Evolutionary conservation across 306 rosid species (phyloP), one percentile per base, ranked within the genome.

Genomic region (Lagenaria siceraria): DNA sequence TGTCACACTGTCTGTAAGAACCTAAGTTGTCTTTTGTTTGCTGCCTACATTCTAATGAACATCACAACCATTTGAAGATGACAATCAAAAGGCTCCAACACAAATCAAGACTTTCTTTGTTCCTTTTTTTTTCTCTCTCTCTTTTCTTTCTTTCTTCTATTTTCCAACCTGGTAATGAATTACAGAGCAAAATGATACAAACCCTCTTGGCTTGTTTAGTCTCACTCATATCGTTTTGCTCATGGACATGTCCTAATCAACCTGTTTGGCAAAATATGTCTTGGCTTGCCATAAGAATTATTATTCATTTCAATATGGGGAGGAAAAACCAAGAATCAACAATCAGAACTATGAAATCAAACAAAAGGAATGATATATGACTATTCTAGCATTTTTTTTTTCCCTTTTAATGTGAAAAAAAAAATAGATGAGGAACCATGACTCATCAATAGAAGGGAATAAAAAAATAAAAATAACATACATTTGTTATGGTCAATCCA

Each of bases 161-260:
- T 77, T 62, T 59, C 60, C 56, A 77, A 60, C 59, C 68, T 58
- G 35, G 15, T 25, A n/a, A 31, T 19, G 35, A 74, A 29, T n/a
- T 10, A 36, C 17, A n/a, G 43, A 22, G 73, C 75, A 27, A 51
- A 79, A 53, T 48, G 78, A 48, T 53, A 70, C 76, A 48, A 36
- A 10, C 61, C 65, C 70, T 22, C 75, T 54, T 78, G 77, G 63
- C 61, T 73, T 77, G 89, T 83, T 77, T 60, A 56, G 90, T 86
- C 92, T 78, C 82, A 80, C 80, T 90, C 96, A 77, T 85, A 88
- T 80, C 90, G 88, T 82, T 89, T 91, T 90, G 94, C 86, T 84
- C 80, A 64, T 78, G 65, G 96, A 83, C 40, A 25, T 29, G 86
- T 90, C 87, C 72, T 74, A 82, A 62, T 91, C 95, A 22, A 56